Conservation (phyloP, 345 rosid species). For the Eucalyptus pumila region DNA sequence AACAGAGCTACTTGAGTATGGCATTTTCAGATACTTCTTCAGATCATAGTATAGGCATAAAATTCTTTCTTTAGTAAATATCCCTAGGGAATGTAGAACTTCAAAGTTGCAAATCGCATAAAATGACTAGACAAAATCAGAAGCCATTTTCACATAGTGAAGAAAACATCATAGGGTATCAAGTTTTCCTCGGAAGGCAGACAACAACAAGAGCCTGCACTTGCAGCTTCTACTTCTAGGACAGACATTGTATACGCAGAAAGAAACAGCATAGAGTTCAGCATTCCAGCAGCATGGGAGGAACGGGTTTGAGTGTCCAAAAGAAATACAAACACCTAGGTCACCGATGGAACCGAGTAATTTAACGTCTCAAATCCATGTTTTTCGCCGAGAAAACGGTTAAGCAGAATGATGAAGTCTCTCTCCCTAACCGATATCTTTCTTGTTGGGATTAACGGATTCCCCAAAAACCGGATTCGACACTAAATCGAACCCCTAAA, state of each 20-base stretch:
- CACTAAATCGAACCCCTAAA: too few species aligned
- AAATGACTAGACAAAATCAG: not conserved
- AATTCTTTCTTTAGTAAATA: too few species aligned
- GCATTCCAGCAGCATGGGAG: not conserved
- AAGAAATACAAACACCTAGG: not conserved
- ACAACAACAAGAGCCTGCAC: not conserved
- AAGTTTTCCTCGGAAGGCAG: not conserved
- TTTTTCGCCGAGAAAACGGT: not conserved
- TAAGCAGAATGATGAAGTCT: not conserved
- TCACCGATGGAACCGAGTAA: not conserved
- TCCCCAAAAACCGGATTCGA: too few species aligned
- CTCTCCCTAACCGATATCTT: not conserved
- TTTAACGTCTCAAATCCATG: not conserved
- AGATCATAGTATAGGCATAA: not conserved
- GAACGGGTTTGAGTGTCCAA: not conserved
- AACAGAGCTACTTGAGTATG: not conserved
- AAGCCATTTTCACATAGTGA: not conserved
- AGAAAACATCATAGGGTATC: not conserved
- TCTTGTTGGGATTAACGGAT: too few species aligned
- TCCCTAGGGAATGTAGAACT: not conserved
- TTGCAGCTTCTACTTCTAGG: not conserved
- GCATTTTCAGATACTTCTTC: not conserved
- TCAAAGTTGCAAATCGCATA: accelerated
- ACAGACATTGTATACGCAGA: not conserved
- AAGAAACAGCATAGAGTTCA: not conserved